Evolutionary conservation across 495 filamentous ascomycete species (phyloP).

Genomic region (Aspergillus bertholletiae): DNA sequence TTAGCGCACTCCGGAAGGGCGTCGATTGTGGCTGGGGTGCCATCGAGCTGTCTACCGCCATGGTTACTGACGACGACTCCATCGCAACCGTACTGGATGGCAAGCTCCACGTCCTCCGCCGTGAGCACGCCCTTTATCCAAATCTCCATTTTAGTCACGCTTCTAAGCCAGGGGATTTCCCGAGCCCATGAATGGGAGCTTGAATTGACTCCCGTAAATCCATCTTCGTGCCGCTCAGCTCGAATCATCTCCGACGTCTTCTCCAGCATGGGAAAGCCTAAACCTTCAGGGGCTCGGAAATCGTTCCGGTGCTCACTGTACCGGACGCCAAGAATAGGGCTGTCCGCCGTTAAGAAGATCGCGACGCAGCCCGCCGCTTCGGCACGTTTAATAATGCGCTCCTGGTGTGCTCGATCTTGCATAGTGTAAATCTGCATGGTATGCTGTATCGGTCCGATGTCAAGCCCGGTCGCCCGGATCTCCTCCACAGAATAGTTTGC

Average conservation of each 20-base stretch:
- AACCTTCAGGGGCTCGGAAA: conserved; percentile 31
- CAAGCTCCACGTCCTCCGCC: conserved; percentile 51
- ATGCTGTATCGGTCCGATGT: conserved; percentile 36
- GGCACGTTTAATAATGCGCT: conserved; percentile 39
- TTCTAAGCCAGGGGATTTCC: conserved; percentile 39
- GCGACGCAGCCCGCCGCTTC: conserved; percentile 50
- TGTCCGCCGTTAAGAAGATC: conserved; percentile 80
- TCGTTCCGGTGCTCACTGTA: conserved; percentile 40
- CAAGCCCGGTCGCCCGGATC: conserved; percentile 50
- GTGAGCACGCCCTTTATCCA: conserved; percentile 56
- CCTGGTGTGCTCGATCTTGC: conserved; percentile 57
- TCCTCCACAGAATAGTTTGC: conserved; percentile 45
- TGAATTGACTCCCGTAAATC: conserved; percentile 58
- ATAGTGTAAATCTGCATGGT: conserved; percentile 76
- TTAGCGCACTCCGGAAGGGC: conserved; percentile 62
- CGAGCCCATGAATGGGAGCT: conserved; percentile 61
- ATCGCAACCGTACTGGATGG: conserved; percentile 51
- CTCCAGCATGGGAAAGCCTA: conserved; percentile 48
- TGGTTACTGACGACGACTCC: conserved; percentile 66
- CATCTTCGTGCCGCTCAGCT: conserved; percentile 47
- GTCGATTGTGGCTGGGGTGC: conserved; percentile 57
- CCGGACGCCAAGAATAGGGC: conserved; percentile 65
- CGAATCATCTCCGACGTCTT: conserved; percentile 63
- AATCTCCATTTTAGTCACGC: conserved; percentile 52
- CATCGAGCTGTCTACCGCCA: conserved; percentile 67